These are phyloP conservation scores for Naganishia kalamii DNA, from an alignment of 768 basidiomycete species.

Conservation along the genomic window DNA sequence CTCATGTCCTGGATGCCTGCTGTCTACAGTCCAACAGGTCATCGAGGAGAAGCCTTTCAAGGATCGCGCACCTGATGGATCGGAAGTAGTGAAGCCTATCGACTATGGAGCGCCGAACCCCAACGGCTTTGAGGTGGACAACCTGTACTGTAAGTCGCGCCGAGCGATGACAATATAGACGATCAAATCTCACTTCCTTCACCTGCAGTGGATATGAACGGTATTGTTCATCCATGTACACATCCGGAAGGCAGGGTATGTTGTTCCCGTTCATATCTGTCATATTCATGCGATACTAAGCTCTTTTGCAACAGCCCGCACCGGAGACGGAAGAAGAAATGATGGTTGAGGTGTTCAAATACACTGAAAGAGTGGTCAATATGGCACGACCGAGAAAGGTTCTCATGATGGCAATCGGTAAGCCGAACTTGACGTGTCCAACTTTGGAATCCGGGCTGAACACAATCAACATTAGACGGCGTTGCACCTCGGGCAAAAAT, in stretches of 20 bases:
- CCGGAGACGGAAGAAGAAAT: slow-evolving; percentile 98
- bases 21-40: slow-evolving; percentile 50
- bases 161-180: not conserved
- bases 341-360: slow-evolving; percentile 96
- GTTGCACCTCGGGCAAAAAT: slow-evolving; percentile 98
- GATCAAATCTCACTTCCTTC: not conserved
- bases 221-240: slow-evolving; percentile 98
- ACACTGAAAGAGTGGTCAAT: slow-evolving; percentile 93
- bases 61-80: slow-evolving; percentile 58
- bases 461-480: slow-evolving; percentile 60
- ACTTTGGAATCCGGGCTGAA: not conserved
- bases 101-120: slow-evolving; percentile 70
- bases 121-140: slow-evolving; percentile 93
- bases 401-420: slow-evolving; percentile 97
- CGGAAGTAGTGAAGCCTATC: slow-evolving; percentile 62
- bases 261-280: not conserved
- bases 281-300: not conserved
- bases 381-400: slow-evolving; percentile 93
- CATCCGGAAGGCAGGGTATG: slow-evolving; percentile 91
- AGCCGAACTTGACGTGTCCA: slow-evolving; percentile 30
- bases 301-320: slow-evolving; percentile 58
- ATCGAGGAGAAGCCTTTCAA: slow-evolving; percentile 72
- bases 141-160: slow-evolving; percentile 60
- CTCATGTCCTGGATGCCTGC: not conserved
- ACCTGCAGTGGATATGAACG: slow-evolving; percentile 81